A percentile compares a stretch with the other conserved stretches of the same genome.
phyloP scores from a whole-genome alignment of 345 rosid species.

The Gossypium stocksii region DNA sequence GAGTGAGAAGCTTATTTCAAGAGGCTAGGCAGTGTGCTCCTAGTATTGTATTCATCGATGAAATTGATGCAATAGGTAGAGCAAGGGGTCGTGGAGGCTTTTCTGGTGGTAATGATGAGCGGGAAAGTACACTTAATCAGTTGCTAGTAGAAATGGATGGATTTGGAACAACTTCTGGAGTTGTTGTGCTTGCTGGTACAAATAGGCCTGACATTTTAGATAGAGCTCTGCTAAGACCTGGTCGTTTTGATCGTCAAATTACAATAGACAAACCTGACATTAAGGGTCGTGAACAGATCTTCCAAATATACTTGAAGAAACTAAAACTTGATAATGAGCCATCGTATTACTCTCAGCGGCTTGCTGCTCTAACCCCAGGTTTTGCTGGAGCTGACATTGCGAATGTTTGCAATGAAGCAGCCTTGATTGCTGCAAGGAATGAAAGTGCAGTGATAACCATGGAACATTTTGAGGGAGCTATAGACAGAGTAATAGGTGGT shows the following conservation, averaged over 20 bases:
- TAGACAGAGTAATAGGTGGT: constrained; percentile 52
- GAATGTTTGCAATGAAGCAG: constrained; percentile 57
- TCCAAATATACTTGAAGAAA: constrained; percentile 45
- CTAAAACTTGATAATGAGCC: constrained; percentile 47
- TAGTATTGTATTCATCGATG: constrained; percentile 49
- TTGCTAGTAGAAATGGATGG: constrained; percentile 64
- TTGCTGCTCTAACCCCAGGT: constrained; percentile 55
- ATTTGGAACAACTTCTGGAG: constrained; percentile 52
- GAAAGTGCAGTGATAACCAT: constrained; percentile 37
- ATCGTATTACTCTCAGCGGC: constrained; percentile 40
- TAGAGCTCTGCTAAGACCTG: constrained; percentile 50
- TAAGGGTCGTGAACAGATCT: constrained; percentile 47
- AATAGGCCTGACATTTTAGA: constrained; percentile 51
- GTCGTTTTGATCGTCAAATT: constrained; percentile 50
- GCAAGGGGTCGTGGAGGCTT: constrained; percentile 54
- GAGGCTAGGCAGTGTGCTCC: constrained; percentile 52
- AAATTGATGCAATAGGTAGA: constrained; percentile 50
- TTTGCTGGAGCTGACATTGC: constrained; percentile 57
- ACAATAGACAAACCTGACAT: constrained; percentile 49
- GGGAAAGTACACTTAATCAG: constrained; percentile 55
- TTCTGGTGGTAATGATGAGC: constrained; percentile 47
- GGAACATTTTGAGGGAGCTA: constrained; percentile 53
- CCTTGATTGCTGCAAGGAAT: constrained; percentile 48
- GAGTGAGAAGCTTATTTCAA: constrained; percentile 52
- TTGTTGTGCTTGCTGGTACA: constrained; percentile 52